Evolutionary conservation across 2,329 filamentous ascomycete genomes (phyloP).

Genomic region (Tolypocladium tropicale): DNA sequence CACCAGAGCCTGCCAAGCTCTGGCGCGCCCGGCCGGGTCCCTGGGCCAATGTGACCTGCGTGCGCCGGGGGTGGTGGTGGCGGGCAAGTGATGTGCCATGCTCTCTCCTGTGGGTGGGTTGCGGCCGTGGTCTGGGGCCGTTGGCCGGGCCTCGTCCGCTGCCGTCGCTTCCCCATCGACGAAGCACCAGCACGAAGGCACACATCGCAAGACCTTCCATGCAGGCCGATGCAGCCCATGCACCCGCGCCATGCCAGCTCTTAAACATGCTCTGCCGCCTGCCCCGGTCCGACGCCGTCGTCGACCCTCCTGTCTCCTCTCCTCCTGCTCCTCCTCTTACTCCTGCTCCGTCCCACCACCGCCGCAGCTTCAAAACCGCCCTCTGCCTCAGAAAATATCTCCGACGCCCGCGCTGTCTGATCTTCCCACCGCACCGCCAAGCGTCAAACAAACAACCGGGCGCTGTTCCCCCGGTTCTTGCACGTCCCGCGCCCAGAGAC

Average conservation of each 20-base stretch:
- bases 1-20: neutral
- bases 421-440: neutral
- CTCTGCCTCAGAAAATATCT: neutral
- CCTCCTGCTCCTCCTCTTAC: neutral
- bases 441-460: neutral
- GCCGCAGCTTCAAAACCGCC: neutral
- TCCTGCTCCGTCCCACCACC: neutral
- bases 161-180: constrained; percentile 2
- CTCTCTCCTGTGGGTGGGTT: too few species aligned
- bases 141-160: neutral
- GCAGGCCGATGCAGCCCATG: neutral
- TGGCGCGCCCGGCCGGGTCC: neutral
- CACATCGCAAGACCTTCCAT: neutral
- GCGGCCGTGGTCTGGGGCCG: too few species aligned
- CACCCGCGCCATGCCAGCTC: neutral
- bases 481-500: neutral
- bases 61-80: neutral
- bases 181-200: too few species aligned
- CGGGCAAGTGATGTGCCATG: neutral
- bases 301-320: neutral
- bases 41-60: neutral
- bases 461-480: neutral
- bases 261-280: constrained; percentile 1
- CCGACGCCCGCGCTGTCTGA: neutral
- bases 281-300: neutral